A percentile compares a stretch with the other conserved stretches of the same genome.
phyloP scores from a whole-genome alignment of 2,329 filamentous ascomycete species.

The Bipolaris gigantea region DNA sequence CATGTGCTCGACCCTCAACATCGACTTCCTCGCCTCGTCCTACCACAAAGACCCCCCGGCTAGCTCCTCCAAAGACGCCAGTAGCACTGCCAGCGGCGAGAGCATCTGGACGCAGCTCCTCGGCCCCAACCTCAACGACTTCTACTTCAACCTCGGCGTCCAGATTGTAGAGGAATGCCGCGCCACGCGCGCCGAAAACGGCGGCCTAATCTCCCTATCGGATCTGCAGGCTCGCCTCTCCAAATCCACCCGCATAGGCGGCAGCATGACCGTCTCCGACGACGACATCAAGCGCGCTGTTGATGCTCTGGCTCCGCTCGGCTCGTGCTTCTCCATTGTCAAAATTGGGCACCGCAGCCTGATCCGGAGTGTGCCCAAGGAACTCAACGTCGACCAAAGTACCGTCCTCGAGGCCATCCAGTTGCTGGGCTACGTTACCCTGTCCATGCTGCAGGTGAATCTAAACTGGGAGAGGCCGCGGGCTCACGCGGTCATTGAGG shows the following conservation, averaged over 20 bases:
- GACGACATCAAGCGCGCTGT: conserved; percentile 92
- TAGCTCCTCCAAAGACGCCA: neutral
- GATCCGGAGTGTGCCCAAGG: conserved; percentile 90
- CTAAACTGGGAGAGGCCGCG: conserved; percentile 81
- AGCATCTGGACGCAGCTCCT: conserved; percentile 93
- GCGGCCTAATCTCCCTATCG: conserved; percentile 80
- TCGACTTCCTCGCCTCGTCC: conserved; percentile 77
- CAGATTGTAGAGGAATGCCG: conserved; percentile 91
- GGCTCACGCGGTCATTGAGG: conserved; percentile 86
- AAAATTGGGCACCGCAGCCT: conserved; percentile 82
- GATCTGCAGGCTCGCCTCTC: conserved; percentile 79
- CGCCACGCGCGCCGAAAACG: conserved; percentile 84
- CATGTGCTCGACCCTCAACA: conserved; percentile 96
- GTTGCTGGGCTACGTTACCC: conserved; percentile 83
- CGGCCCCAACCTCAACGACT: conserved; percentile 91
- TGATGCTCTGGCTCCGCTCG: conserved; percentile 81
- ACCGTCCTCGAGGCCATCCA: conserved; percentile 90
- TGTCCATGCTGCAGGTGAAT: conserved; percentile 86
- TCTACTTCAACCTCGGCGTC: conserved; percentile 98
- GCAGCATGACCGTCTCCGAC: conserved; percentile 77
- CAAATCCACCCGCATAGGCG: conserved; percentile 66
- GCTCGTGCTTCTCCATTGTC: conserved; percentile 83
- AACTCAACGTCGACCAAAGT: conserved; percentile 92
- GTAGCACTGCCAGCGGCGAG: conserved; percentile 44
- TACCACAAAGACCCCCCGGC: conserved; percentile 49